These are phyloP conservation scores for Cetradonia linearis DNA, from an alignment of 495 filamentous ascomycete genomes.

Conservation along the genomic window DNA sequence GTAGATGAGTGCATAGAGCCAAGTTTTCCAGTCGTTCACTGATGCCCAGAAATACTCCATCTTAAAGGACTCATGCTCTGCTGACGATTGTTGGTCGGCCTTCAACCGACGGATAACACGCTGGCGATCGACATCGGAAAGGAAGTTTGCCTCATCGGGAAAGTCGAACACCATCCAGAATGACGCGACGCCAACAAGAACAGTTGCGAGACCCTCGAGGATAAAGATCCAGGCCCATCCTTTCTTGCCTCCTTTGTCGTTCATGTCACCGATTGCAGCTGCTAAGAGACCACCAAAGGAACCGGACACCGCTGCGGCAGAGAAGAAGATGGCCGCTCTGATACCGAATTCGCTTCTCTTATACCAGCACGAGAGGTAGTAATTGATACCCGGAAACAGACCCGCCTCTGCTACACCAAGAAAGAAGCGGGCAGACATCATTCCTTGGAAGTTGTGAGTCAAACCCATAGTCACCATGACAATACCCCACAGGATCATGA, in stretches of 20 bases:
- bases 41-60: conserved; percentile 65
- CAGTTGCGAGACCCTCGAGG: conserved; percentile 64
- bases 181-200: conserved; percentile 60
- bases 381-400: conserved; percentile 77
- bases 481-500: conserved; percentile 59
- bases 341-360: conserved; percentile 71
- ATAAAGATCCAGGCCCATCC: conserved; percentile 87
- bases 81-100: conserved; percentile 65
- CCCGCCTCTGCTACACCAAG: conserved; percentile 78
- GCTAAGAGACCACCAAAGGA: conserved; percentile 81
- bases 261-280: conserved; percentile 65
- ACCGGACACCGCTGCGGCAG: conserved; percentile 71
- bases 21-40: conserved; percentile 84
- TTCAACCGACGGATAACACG: conserved; percentile 66
- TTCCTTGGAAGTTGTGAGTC: conserved; percentile 62
- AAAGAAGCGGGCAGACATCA: conserved; percentile 79
- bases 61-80: conserved; percentile 70
- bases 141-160: conserved; percentile 70
- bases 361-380: conserved; percentile 84
- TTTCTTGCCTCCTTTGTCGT: conserved; percentile 51
- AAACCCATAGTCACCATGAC: conserved; percentile 81
- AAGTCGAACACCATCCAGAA: conserved; percentile 90
- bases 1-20: conserved; percentile 62
- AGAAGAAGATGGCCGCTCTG: conserved; percentile 80
- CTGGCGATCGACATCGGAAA: conserved; percentile 58